Base-by-base conservation (phyloP, 2,329 filamentous ascomycete genomes). In the Fusarium graminum region DNA sequence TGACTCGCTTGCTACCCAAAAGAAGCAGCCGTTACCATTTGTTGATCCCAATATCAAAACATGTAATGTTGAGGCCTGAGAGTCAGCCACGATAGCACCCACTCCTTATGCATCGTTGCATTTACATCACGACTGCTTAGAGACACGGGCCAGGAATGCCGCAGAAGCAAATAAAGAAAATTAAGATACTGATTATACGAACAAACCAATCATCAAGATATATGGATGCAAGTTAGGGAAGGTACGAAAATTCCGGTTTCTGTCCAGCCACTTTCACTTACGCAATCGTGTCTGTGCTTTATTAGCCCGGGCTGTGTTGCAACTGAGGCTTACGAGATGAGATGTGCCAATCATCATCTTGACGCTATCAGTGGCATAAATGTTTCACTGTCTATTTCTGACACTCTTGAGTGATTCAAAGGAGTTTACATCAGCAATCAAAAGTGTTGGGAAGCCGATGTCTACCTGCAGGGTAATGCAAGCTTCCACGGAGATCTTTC, bases 41-140 rank as follows among this genome's bases (percentile, higher is more conserved):
- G 51, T 46, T 54, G 60, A 68, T 66, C 65, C 25, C 38, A 68
- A 68, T 66, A 34, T 59, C 16, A 42, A 28, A 39, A 39, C 30
- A 54, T 29, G 43, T 22, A 14, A 9, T 32, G 14, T 36, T n/a
- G 16, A 36, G 34, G 34, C 34, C n/a, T n/a, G 7, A n/a, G 9
- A 16, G 54, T 22, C 22, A 65, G 55, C 49, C 54, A 47, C 36
- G 41, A 52, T 36, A 7, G 36, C 32, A 62, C 58, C 60, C 60
- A 64, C 44, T 49, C 34, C 14, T 42, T 12, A 29, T 40, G 6
- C 45, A 14, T 26, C 14, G 6, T 4, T 42, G 34, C 42, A 40
- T 40, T 49, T 32, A 40, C 26, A 38, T 52, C 39, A 52, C 62
- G 60, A 64, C 59, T 65, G 50, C 43, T n/a, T n/a, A 51, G 28